Conservation (phyloP, 208 protist species). For the Trypanosoma avium region DNA sequence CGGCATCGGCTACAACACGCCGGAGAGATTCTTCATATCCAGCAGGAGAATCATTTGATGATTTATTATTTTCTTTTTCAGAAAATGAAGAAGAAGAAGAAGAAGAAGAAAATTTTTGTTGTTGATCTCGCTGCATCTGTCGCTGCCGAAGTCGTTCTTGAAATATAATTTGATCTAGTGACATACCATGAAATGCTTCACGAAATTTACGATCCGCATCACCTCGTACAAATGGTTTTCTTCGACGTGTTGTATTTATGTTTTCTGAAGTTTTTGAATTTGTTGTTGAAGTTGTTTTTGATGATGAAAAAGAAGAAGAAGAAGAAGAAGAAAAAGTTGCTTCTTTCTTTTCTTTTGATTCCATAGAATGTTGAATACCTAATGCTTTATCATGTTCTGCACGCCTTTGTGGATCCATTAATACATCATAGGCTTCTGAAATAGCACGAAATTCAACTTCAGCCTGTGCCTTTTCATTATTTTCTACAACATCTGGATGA, state of each 20-base stretch:
- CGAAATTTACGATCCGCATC: constrained; percentile 85
- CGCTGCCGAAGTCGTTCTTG: constrained; percentile 57
- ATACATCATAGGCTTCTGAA: constrained; percentile 43
- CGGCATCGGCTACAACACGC: constrained; percentile 57
- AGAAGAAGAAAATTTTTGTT: neutral
- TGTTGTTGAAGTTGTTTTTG: neutral
- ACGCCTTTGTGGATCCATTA: constrained; percentile 37
- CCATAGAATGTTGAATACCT: constrained; percentile 34
- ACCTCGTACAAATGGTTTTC: constrained; percentile 64
- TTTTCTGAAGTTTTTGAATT: neutral
- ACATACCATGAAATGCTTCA: constrained; percentile 81
- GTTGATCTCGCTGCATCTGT: constrained; percentile 3
- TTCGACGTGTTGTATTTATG: constrained; percentile 2
- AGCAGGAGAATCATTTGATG: constrained; percentile 14
- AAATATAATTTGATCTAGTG: constrained; percentile 83
- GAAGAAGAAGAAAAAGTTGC: neutral
- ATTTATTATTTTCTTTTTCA: neutral
- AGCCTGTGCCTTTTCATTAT: constrained; percentile 22
- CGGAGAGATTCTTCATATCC: constrained; percentile 55
- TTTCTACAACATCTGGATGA: constrained; percentile 42
- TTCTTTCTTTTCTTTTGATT: constrained; percentile 7
- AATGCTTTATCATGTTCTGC: constrained; percentile 41
- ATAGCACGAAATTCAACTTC: constrained; percentile 36
- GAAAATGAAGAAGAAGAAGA: no score
- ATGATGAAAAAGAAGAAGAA: neutral